A percentile compares a stretch with the other conserved stretches of the same genome.
Evolutionary conservation across 371 early-diverging fungal genomes (phyloP).

Genomic region (Saksenaea vasiformis): DNA sequence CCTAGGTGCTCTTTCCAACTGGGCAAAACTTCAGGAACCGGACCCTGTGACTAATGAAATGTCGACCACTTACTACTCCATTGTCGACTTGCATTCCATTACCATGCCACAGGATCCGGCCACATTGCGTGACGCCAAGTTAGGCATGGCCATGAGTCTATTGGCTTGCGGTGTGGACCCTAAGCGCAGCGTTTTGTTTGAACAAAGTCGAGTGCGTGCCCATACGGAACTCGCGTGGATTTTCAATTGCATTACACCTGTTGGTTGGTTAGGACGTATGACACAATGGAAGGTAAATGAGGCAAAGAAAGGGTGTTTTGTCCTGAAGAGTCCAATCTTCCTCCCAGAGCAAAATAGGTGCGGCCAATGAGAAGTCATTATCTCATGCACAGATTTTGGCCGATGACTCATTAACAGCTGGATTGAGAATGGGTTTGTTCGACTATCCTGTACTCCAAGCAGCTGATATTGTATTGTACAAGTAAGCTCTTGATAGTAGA

Average conservation of each 20-base stretch:
- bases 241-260: constrained; percentile 82
- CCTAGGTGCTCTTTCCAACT: constrained; percentile 87
- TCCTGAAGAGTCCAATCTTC: not conserved
- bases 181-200: constrained; percentile 73
- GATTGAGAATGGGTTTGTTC: constrained; percentile 78
- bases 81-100: constrained; percentile 92
- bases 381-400: constrained; percentile 48
- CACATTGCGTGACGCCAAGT: constrained; percentile 60
- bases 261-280: constrained; percentile 91
- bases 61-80: constrained; percentile 60
- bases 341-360: constrained; percentile 51
- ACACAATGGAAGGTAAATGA: constrained; percentile 90
- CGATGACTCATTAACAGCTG: constrained; percentile 49
- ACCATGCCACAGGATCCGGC: constrained; percentile 81
- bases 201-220: constrained; percentile 73
- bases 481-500: constrained; percentile 30
- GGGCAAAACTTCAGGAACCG: constrained; percentile 77
- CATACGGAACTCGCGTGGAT: constrained; percentile 91
- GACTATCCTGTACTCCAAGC: constrained; percentile 94
- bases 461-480: constrained; percentile 92
- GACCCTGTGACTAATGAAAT: constrained; percentile 30
- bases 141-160: constrained; percentile 73
- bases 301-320: not conserved
- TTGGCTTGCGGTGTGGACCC: constrained; percentile 91
- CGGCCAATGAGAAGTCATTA: constrained; percentile 13